Evolutionary conservation across 2,329 filamentous ascomycete species (phyloP).

Genomic region (Pseudocercospora vitis): DNA sequence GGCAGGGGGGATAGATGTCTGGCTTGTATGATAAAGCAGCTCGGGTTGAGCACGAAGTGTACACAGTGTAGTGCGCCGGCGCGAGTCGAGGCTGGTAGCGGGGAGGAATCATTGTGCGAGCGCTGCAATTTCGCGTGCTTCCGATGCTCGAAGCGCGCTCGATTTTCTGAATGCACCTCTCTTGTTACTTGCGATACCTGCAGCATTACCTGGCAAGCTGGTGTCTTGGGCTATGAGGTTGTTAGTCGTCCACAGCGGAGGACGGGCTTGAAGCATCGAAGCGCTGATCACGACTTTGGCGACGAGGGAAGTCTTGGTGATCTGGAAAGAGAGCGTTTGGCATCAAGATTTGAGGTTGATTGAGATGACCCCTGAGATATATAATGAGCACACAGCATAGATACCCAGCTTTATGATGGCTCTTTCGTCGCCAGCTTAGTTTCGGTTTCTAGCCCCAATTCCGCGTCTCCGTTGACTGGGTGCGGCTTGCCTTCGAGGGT

Average conservation of each 20-base stretch:
- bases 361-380: neutral
- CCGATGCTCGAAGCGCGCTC: conserved; percentile 38
- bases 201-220: conserved; percentile 40
- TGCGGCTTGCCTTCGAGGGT: conserved; percentile 29
- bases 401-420: conserved; percentile 6
- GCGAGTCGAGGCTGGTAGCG: conserved; percentile 14
- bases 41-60: conserved; percentile 21
- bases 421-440: conserved; percentile 17
- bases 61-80: conserved; percentile 20
- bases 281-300: conserved; percentile 17
- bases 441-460: conserved; percentile 22
- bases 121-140: conserved; percentile 47
- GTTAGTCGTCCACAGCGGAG: neutral
- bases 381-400: conserved; percentile 4
- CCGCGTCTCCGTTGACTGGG: conserved; percentile 28
- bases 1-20: conserved; percentile 12
- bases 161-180: conserved; percentile 23
- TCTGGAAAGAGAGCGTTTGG: conserved; percentile 22
- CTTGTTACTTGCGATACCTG: conserved; percentile 38
- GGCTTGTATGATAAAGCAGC: conserved; percentile 16
- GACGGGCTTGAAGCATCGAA: neutral
- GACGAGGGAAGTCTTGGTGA: conserved; percentile 14
- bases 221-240: conserved; percentile 44
- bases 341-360: conserved; percentile 15
- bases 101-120: conserved; percentile 39